Base-by-base conservation (phyloP, 202 grass and related monocot species). In the Brachypodium distachyon region DNA sequence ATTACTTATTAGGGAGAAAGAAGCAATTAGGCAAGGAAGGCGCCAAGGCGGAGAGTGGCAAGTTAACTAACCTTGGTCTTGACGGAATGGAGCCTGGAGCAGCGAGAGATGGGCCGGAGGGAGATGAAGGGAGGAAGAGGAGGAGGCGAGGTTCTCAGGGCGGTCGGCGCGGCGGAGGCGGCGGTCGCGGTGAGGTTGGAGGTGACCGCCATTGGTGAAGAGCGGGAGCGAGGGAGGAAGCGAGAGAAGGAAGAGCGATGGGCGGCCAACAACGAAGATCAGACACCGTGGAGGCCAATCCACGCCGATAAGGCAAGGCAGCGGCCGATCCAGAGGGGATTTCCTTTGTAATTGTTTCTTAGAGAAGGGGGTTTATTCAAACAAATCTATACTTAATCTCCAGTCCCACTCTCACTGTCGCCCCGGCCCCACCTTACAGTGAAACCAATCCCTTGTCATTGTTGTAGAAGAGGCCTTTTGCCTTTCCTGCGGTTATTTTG, bases 51-150 rank as follows among this genome's bases (percentile, higher is more conserved):
- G n/a, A n/a, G n/a, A n/a, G n/a, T n/a, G n/a, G n/a, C n/a, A n/a
- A n/a, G n/a, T n/a, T n/a, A n/a, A n/a, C n/a, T n/a, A n/a, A 92
- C 89, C 82, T 91, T 88, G 46, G 69, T 32, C 74, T 72, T 85
- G 85, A 91, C 55, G 57, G 77, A 85, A 16, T 79, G 74, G 55
- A 66, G 28, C 61, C 37, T 77, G 48, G 54, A 81, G 73, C 60
- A 55, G 43, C 39, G 78, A 27, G 74, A 82, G 78, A 82, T 73
- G 26, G 78, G 74, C 14, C 82, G 57, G 70, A 66, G 57, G 23
- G 63, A 67, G 75, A 72, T 3, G 12, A 21, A 26, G 12, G 41
- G 6, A 37, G 69, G 9, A 25, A 63, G 17, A 9, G 41, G 6
- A 37, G 69, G 9, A 25, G 70, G 17, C 0, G 62, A 47, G 70